Base-by-base conservation (phyloP, 352 stramenopile genomes). In the Aphanomyces astaci region DNA sequence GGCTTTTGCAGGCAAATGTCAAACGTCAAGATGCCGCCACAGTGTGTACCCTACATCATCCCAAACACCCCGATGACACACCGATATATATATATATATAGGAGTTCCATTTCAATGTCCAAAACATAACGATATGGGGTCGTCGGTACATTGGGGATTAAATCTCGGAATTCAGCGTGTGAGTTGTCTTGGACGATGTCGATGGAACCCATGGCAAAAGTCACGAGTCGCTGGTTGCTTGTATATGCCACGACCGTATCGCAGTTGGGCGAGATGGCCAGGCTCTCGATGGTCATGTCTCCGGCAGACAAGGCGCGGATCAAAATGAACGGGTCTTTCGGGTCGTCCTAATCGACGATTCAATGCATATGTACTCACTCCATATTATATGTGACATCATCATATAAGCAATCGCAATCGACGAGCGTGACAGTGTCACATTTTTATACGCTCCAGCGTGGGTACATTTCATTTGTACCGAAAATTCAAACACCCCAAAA, bases 1-100 rank as follows among this genome's bases (percentile, higher is more conserved):
- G 86, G 85, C 11, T 94, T 88, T 43, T 90, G 84, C 24, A 95
- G 66, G 70, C 90, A 95, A 0, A 83, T 74, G 62, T 96, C 87
- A 1, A 93, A 63, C 51, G 89, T 87, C 13, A 97, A 60, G 11
- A 93, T 73, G 0, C 73, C 68, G 2, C 85, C 82, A 0, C 80
- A 57, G 75, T 93, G 85, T 52, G 78, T 78, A 39, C 81, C 75
- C 82, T 93, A 22, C 9, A 13, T 66, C 25, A 71, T 19, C 31
- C 22, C 17, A 19, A n/a, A n/a, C n/a, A n/a, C n/a, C n/a, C n/a
- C n/a, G n/a, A n/a, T n/a, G n/a, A n/a, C n/a, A n/a, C n/a, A n/a
- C n/a, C n/a, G n/a, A n/a, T n/a, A n/a, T n/a, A n/a, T n/a, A n/a
- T n/a, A n/a, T n/a, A n/a, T n/a, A n/a, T n/a, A n/a, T n/a, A n/a